A percentile compares a stretch with the other conserved stretches of the same genome.
Evolutionary conservation across 73 alveolate species (phyloP).

Genomic region (Uronychia binucleata): DNA sequence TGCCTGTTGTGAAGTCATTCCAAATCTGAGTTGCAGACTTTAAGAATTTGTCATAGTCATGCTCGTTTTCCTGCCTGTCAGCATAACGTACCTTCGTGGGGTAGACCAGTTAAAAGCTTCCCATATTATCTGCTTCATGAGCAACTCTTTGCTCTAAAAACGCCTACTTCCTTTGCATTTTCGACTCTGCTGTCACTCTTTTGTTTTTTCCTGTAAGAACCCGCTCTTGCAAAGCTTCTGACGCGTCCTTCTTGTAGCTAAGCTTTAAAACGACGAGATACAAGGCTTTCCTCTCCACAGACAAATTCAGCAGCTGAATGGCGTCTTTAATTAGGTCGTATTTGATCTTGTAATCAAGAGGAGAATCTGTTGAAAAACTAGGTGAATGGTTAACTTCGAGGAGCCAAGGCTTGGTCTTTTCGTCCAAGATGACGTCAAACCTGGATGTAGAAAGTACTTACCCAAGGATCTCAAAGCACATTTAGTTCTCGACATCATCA

Average conservation of each 20-base stretch:
- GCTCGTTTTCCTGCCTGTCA: neutral
- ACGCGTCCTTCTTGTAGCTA: neutral
- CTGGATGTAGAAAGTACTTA: constrained; percentile 1
- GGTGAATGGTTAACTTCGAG: constrained; percentile 58
- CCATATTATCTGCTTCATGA: neutral
- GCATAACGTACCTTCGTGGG: too few species aligned
- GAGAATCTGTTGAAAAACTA: constrained; percentile 40
- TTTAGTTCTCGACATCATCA: constrained; percentile 23
- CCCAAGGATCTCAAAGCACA: constrained; percentile 59
- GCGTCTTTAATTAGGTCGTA: constrained; percentile 25
- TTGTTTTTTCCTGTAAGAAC: neutral
- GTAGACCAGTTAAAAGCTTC: neutral
- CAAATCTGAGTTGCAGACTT: constrained; percentile 25
- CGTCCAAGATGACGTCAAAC: constrained; percentile 33
- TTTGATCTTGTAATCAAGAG: constrained; percentile 29
- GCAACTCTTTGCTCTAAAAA: neutral
- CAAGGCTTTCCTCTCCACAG: constrained; percentile 6
- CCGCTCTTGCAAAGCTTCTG: neutral
- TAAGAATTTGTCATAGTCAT: constrained; percentile 11
- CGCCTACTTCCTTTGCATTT: neutral
- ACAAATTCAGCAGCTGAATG: constrained; percentile 12
- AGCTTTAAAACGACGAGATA: too few species aligned
- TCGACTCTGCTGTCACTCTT: neutral
- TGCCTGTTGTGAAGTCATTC: constrained; percentile 1
- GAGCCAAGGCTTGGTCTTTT: constrained; percentile 23